Percentiles rank a stretch among this genome's conserved stretches.
Conservation (phyloP, 495 filamentous ascomycete species). For the Xylaria sp. region DNA sequence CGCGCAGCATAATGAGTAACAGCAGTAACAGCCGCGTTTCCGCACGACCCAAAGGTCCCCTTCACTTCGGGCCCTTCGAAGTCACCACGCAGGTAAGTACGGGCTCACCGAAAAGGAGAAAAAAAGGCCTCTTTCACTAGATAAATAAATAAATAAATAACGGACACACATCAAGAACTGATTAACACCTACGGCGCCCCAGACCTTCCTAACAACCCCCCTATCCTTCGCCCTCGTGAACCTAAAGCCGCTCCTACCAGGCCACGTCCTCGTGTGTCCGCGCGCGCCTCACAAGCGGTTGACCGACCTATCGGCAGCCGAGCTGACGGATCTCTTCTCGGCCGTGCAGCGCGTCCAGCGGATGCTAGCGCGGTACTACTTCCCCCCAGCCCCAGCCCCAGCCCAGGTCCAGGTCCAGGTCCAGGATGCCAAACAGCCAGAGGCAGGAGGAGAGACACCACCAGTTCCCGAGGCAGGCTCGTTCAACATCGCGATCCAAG, state of each 20-base stretch:
- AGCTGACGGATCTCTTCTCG: slow-evolving; percentile 83
- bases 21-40: not conserved
- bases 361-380: slow-evolving; percentile 78
- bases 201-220: slow-evolving; percentile 86
- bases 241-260: slow-evolving; percentile 91
- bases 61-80: slow-evolving; percentile 70
- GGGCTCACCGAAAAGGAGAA: too few species aligned
- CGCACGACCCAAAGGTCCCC: slow-evolving; percentile 33
- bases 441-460: not conserved
- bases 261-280: slow-evolving; percentile 86
- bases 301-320: slow-evolving; percentile 72
- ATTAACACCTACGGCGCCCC: not conserved
- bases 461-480: slow-evolving; percentile 52
- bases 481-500: slow-evolving; percentile 93
- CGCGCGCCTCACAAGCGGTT: slow-evolving; percentile 71
- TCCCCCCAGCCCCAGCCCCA: slow-evolving; percentile 46
- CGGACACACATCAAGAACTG: slow-evolving; percentile 31
- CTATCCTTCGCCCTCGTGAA: slow-evolving; percentile 88
- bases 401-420: not conserved
- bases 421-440: not conserved
- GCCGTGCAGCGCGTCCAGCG: slow-evolving; percentile 82
- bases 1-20: slow-evolving; percentile 15
- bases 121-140: not conserved
- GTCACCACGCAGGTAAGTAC: slow-evolving; percentile 63
- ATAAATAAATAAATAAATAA: too few species aligned